phyloP scores from a whole-genome alignment of 2,329 filamentous ascomycete genomes.

The Neofusicoccum cordaticola region DNA sequence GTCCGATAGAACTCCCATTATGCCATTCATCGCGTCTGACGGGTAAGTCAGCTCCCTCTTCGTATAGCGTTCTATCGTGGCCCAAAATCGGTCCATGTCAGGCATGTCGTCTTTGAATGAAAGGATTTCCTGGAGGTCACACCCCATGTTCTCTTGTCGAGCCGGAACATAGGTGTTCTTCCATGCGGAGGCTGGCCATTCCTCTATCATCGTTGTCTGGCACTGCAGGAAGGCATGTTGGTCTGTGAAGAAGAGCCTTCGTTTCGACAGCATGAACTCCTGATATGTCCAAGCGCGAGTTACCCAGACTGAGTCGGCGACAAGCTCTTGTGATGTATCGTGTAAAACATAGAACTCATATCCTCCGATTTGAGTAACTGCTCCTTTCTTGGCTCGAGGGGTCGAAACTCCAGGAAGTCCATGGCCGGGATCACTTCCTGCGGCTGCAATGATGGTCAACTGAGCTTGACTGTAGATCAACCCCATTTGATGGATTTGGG shows the following conservation, averaged over 20 bases:
- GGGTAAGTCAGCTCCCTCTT: background rate
- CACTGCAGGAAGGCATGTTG: background rate
- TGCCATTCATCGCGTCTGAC: background rate
- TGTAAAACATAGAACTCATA: conserved; percentile 25
- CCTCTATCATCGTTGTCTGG: background rate
- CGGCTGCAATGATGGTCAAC: conserved; percentile 20
- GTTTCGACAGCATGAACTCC: conserved; percentile 17
- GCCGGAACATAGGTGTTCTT: background rate
- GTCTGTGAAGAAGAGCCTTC: conserved; percentile 13
- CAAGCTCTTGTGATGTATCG: background rate
- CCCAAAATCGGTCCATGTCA: background rate
- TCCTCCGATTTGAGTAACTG: no score
- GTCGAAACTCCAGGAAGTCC: conserved; percentile 9
- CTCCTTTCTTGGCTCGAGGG: background rate
- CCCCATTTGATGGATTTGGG: conserved; percentile 19
- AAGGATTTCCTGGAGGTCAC: background rate
- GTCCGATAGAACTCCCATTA: background rate
- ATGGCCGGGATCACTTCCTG: conserved; percentile 20
- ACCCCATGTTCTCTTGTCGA: background rate
- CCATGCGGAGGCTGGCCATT: background rate
- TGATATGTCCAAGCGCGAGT: conserved; percentile 19
- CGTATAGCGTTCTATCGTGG: background rate
- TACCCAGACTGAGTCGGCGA: conserved; percentile 5
- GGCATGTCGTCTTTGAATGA: background rate
- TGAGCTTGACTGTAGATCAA: conserved; percentile 18